Evolutionary conservation across 1,139 yeast genomes (phyloP).

Genomic region (Yamadazyma songkhlaensis): DNA sequence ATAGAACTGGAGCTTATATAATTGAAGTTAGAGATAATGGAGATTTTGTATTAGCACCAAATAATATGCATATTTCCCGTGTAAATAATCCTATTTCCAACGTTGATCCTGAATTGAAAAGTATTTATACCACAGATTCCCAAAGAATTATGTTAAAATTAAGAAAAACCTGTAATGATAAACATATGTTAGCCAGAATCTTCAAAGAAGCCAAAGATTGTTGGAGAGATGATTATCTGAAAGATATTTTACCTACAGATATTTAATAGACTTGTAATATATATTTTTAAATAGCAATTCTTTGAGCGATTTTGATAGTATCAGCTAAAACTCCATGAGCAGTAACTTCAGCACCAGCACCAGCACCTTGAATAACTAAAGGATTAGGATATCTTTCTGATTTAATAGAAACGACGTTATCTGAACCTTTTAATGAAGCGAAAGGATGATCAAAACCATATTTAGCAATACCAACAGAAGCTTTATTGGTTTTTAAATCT

Average conservation of each 20-base stretch:
- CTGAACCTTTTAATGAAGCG: constrained; percentile 93
- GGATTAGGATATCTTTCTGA: constrained; percentile 92
- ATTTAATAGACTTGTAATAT: constrained; percentile 7
- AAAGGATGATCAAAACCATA: constrained; percentile 89
- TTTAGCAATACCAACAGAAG: constrained; percentile 84
- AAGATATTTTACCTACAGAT: constrained; percentile 17
- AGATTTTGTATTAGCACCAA: constrained; percentile 76
- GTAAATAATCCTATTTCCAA: constrained; percentile 35
- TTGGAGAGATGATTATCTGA: constrained; percentile 37
- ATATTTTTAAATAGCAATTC: constrained; percentile 43
- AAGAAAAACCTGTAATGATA: constrained; percentile 58
- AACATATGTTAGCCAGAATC: constrained; percentile 42
- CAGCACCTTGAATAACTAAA: constrained; percentile 95
- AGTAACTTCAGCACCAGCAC: constrained; percentile 98
- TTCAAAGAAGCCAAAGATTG: constrained; percentile 57
- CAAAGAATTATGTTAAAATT: constrained; percentile 73
- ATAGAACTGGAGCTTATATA: constrained; percentile 81
- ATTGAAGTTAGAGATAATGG: constrained; percentile 86
- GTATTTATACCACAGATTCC: constrained; percentile 49
- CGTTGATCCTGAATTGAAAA: constrained; percentile 18
- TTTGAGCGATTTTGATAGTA: constrained; percentile 84
- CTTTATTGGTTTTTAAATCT: constrained; percentile 65
- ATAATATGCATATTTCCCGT: constrained; percentile 68
- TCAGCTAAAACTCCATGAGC: constrained; percentile 98
- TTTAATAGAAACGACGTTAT: constrained; percentile 88